Conservation (phyloP, 2,329 filamentous ascomycete genomes). For the Sclerotinia spermophila region DNA sequence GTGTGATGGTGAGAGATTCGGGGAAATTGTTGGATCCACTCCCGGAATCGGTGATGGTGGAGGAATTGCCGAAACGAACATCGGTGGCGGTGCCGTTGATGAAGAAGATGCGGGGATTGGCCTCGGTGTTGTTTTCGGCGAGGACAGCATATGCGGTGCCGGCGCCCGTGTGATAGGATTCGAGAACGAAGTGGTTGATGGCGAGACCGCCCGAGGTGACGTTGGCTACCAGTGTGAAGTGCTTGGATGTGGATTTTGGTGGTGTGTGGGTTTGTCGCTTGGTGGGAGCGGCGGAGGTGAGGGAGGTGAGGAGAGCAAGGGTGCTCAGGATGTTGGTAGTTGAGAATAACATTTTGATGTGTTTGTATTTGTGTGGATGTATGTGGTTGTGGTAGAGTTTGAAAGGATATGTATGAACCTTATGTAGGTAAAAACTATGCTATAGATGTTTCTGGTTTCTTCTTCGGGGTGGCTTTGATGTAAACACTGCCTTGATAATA, state of each 20-base stretch:
- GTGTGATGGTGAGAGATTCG: constrained; percentile 40
- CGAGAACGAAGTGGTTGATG: constrained; percentile 42
- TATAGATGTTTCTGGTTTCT: neutral
- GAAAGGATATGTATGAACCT: neutral
- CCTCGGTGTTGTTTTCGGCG: constrained; percentile 24
- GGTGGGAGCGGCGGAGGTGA: constrained; percentile 24
- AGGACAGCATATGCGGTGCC: constrained; percentile 42
- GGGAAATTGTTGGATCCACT: constrained; percentile 31
- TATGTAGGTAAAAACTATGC: neutral
- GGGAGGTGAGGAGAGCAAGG: constrained; percentile 19
- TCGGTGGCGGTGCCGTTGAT: constrained; percentile 46
- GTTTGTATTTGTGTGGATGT: neutral
- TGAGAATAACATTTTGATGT: constrained; percentile 21
- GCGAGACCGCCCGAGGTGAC: constrained; percentile 41
- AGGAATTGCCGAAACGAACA: constrained; percentile 35
- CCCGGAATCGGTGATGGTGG: constrained; percentile 43
- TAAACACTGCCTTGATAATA: neutral
- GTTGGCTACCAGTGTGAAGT: constrained; percentile 45
- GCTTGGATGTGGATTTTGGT: constrained; percentile 17
- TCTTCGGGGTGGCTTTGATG: neutral
- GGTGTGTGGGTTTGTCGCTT: constrained; percentile 21
- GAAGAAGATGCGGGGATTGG: constrained; percentile 43
- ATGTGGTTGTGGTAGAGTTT: neutral
- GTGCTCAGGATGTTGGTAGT: constrained; percentile 10
- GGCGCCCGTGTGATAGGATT: constrained; percentile 44